These are phyloP conservation scores for Pseudopyricularia javanii DNA, from an alignment of 2,329 filamentous ascomycete species.

Conservation along the genomic window DNA sequence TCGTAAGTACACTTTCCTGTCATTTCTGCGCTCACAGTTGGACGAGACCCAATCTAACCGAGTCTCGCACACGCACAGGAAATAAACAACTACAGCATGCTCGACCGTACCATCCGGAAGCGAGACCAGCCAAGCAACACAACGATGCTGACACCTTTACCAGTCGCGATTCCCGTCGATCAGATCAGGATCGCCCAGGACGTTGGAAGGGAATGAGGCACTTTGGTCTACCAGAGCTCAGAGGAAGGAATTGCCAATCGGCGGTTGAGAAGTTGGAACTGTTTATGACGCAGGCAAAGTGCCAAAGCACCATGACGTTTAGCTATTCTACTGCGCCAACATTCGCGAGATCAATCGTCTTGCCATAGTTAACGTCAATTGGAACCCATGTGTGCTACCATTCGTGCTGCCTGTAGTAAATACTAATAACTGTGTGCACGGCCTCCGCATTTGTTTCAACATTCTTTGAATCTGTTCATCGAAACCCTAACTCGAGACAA, in stretches of 20 bases:
- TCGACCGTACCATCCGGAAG: background rate
- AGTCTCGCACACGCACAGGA: background rate
- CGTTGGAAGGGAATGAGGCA: background rate
- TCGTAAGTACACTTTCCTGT: slow-evolving; percentile 53
- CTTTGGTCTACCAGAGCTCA: background rate
- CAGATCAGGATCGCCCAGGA: background rate
- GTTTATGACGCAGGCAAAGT: background rate
- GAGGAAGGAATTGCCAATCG: background rate
- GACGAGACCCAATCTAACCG: background rate
- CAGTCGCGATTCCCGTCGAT: background rate
- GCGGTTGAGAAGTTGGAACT: background rate
- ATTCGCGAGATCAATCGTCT: background rate
- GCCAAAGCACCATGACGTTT: background rate
- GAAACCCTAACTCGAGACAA: background rate
- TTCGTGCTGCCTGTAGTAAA: background rate
- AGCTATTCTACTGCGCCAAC: background rate
- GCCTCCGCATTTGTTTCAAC: background rate
- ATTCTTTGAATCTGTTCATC: background rate
- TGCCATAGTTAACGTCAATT: background rate
- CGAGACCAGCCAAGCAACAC: background rate
- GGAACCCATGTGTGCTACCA: background rate
- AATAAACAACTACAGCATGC: slow-evolving; percentile 1
- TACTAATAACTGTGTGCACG: background rate
- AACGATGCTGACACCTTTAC: background rate
- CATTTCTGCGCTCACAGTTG: background rate